Percentiles rank a stretch among this genome's conserved stretches.
Conservation (phyloP, 768 basidiomycete genomes). For the Mycena kentingensis region DNA sequence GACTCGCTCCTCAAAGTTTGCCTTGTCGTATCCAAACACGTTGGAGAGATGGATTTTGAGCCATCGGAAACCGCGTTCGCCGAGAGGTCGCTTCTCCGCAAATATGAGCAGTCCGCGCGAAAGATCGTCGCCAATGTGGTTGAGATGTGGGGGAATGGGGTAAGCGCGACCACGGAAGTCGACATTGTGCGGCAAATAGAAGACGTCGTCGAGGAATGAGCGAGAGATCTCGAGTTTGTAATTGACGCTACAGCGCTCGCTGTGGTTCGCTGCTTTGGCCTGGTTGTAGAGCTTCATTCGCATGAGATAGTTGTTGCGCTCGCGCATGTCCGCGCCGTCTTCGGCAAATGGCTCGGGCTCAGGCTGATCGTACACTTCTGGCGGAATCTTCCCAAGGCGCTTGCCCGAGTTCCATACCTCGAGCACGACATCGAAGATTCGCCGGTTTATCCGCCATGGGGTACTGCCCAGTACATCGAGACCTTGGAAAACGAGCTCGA, state of each 20-base stretch:
- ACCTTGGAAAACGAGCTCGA: constrained; percentile 85
- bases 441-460: constrained; percentile 85
- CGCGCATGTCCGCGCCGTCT: constrained; percentile 52
- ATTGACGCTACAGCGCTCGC: constrained; percentile 89
- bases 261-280: constrained; percentile 79
- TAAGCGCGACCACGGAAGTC: constrained; percentile 98
- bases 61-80: constrained; percentile 86
- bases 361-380: constrained; percentile 60
- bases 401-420: constrained; percentile 87
- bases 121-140: constrained; percentile 94
- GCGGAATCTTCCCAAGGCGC: constrained; percentile 82
- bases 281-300: constrained; percentile 58
- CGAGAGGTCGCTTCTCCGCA: constrained; percentile 75
- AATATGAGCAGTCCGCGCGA: constrained; percentile 86
- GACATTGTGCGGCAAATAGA: constrained; percentile 94
- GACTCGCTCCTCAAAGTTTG: constrained; percentile 90
- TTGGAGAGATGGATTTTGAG: constrained; percentile 95
- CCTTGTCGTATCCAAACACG: constrained; percentile 93
- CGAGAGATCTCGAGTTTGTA: constrained; percentile 96
- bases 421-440: constrained; percentile 73
- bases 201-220: constrained; percentile 86
- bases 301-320: constrained; percentile 53
- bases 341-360: constrained; percentile 61
- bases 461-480: constrained; percentile 89
- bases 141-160: constrained; percentile 93